Evolutionary conservation across 192 early-diverging fungal genomes (phyloP), one percentile per base, ranked within the genome.

Genomic region (Funneliformis mosseae): DNA sequence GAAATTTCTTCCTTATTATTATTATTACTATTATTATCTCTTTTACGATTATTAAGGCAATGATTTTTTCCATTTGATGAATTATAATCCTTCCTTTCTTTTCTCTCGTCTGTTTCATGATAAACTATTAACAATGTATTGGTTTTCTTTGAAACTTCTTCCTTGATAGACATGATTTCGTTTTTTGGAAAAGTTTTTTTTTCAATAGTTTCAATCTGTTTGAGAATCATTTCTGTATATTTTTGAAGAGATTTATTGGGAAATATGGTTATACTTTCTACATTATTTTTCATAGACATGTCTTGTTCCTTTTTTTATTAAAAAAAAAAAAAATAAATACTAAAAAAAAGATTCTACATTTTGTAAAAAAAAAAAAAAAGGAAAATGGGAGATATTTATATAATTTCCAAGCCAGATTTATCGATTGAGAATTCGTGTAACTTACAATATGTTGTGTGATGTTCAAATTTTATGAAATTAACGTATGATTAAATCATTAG

Each of bases 121-220:
- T 77, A 77, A 23, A n/a, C 62, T 46, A 77, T 77, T 28, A 77
- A 66, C 42, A 77, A 23, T 46, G 33, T 80, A 74, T 80, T 80
- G 43, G 43, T 73, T 25, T 46, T 71, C 63, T 80, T 80, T 11
- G 38, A 18, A 43, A 80, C 59, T 45, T 75, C 71, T 42, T 80
- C 27, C 45, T 50, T 75, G 41, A 80, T 74, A 8, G 70, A 3
- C 79, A 80, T 80, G 3, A 43, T 27, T 50, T 80, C 79, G 45
- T 80, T 74, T 38, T 74, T 71, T 14, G 79, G 79, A 21, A 80
- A 80, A 11, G 69, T 38, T 42, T 74, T 71, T 43, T 48, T 71
- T 50, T 80, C 79, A 4, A 73, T 59, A 2, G 79, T 23, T 27
- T 80, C 79, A 25, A 80, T 80, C 46, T 80, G 79, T 16, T 73